A percentile compares a stretch with the other conserved stretches of the same genome.
phyloP scores from a whole-genome alignment of 441 rosid genomes.

The Biscutella laevigata region DNA sequence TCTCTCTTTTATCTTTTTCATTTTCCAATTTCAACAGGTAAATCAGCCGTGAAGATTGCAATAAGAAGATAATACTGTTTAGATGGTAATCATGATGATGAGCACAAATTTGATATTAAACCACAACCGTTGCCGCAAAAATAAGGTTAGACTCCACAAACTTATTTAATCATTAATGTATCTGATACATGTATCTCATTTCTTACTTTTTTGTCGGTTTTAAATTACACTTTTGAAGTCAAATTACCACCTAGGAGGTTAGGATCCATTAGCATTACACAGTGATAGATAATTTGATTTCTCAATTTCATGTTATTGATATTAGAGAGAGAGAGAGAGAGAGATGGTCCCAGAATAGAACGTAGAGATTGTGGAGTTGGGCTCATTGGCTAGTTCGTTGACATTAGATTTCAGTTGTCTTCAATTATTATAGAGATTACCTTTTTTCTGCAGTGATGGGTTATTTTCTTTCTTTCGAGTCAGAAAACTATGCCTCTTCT shows the following conservation, averaged over 20 bases:
- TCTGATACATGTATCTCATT: conserved; percentile 15
- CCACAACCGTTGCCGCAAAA: conserved; percentile 24
- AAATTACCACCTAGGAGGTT: not conserved
- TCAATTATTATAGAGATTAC: conserved; percentile 24
- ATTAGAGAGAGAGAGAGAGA: not conserved
- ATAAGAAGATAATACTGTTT: conserved; percentile 21
- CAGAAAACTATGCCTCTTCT: conserved; percentile 7
- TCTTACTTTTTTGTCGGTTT: not conserved
- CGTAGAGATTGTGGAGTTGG: conserved; percentile 18
- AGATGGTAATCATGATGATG: conserved; percentile 11
- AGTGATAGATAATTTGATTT: not conserved
- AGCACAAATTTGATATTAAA: conserved; percentile 16
- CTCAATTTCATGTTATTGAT: not conserved
- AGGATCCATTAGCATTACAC: not conserved
- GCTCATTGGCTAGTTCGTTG: conserved; percentile 32
- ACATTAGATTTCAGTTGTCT: conserved; percentile 24
- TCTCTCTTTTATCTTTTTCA: not conserved
- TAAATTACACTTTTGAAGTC: not conserved
- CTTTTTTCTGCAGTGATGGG: conserved; percentile 25
- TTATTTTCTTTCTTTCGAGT: conserved; percentile 25
- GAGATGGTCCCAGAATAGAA: conserved; percentile 28
- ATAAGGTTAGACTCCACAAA: conserved; percentile 24
- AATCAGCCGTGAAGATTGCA: conserved; percentile 29
- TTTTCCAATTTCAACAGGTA: conserved; percentile 15
- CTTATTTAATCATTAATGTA: conserved; percentile 19